Evolutionary conservation across 169 alveolate genomes (phyloP), one percentile per base, ranked within the genome.

Genomic region (Babesia ovis): DNA sequence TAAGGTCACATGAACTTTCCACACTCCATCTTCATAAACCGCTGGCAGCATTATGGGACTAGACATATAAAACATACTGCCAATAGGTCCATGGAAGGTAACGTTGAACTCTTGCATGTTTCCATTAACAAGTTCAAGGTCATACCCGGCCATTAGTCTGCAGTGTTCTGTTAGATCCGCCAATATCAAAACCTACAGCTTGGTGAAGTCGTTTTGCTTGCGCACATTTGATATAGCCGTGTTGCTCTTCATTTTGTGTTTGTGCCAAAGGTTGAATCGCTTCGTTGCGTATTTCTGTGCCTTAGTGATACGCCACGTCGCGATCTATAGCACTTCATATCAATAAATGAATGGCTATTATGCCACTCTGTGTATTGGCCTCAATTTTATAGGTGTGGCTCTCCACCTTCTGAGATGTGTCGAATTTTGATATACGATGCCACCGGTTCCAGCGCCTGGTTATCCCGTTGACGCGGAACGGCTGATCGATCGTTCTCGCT

Each of bases 1-100:
- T 51, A 97, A 86, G 20, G 91, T 90, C 25, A 97, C 98, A 77
- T 94, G 94, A 22, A 90, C 89, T 46, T 87, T 83, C 96, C 96
- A 92, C 14, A 92, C 94, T 6, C 96, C 96, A 42, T 90, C 95
- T 83, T 92, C 95, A 77, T 92, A 92, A 11, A 90, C 68, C 18
- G 96, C 96, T 92, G n/a, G 91, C 32, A 8, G 43, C 16, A 41
- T 37, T 27, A 39, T 42, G 37, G 42, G 25, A 32, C 4, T 14
- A 32, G 22, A 39, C 51, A 31, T 32, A 20, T 50, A 3, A 18
- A 41, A 64, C 85, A 23, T 74, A 88, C 93, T 88, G 42, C 93
- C 93, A 39, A 70, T 73, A 0, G 93, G 93, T 51, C 93, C 93
- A 54, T 88, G 93, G 59, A 88, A 88, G 54, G 91, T 88, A 18